Evolutionary conservation across 2,329 filamentous ascomycete species (phyloP).

Genomic region (Davidsoniella australis): DNA sequence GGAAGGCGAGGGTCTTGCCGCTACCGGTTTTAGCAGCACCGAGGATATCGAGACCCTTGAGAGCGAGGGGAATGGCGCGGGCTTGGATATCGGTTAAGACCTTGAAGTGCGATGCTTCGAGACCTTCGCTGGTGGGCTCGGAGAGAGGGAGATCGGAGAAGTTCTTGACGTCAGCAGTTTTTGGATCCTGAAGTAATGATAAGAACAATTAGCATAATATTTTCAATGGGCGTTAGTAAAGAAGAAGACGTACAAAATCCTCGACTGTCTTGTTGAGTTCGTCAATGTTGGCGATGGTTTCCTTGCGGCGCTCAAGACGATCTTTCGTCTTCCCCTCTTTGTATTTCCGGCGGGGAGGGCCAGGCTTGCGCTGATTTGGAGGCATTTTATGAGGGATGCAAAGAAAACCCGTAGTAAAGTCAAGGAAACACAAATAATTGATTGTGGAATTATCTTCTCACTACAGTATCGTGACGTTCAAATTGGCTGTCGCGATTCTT

Average conservation of each 20-base stretch:
- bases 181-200: slow-evolving; percentile 34
- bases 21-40: slow-evolving; percentile 91
- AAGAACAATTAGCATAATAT: not conserved
- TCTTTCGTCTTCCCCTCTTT: slow-evolving; percentile 13
- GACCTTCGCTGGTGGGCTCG: slow-evolving; percentile 57
- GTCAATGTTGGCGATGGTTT: slow-evolving; percentile 24
- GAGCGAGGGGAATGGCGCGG: slow-evolving; percentile 69
- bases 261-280: slow-evolving; percentile 23
- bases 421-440: not conserved
- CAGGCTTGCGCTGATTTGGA: slow-evolving; percentile 6
- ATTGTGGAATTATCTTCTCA: not conserved
- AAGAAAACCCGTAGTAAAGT: not conserved
- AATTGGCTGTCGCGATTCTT: not conserved
- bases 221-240: not conserved
- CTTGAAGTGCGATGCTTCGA: slow-evolving; percentile 78
- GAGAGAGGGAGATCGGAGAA: slow-evolving; percentile 83
- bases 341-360: slow-evolving; percentile 10
- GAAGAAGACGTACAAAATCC: slow-evolving; percentile 22
- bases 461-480: not conserved
- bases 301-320: slow-evolving; percentile 20
- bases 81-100: slow-evolving; percentile 82
- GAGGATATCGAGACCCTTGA: slow-evolving; percentile 76
- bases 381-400: slow-evolving; percentile 3
- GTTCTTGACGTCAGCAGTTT: slow-evolving; percentile 39
- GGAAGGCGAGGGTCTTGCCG: slow-evolving; percentile 86